These are phyloP conservation scores for Melanomma pulvis-pyrius DNA, from an alignment of 495 filamentous ascomycete genomes.

Conservation along the genomic window DNA sequence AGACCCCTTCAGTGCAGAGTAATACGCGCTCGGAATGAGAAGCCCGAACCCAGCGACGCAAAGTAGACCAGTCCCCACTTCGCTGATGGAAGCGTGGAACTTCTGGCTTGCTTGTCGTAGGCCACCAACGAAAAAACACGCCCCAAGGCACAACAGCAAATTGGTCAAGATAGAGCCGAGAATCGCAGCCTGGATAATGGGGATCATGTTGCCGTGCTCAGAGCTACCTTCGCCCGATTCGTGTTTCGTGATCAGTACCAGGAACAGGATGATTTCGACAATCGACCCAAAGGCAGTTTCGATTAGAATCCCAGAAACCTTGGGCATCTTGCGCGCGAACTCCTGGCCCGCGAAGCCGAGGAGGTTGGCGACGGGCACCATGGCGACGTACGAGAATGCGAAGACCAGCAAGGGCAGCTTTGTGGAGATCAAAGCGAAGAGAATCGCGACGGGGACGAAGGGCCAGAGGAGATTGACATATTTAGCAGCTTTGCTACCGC, in stretches of 20 bases:
- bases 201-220: constrained; percentile 45
- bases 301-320: constrained; percentile 73
- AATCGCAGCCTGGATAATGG: constrained; percentile 84
- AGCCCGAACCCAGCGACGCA: constrained; percentile 63
- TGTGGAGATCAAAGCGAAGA: constrained; percentile 61
- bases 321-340: constrained; percentile 77
- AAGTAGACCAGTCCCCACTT: constrained; percentile 80
- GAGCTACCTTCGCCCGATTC: constrained; percentile 36
- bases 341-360: constrained; percentile 85
- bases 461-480: constrained; percentile 73
- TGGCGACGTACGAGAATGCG: constrained; percentile 72
- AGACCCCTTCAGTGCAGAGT: constrained; percentile 42
- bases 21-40: constrained; percentile 44
- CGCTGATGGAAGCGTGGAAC: constrained; percentile 77
- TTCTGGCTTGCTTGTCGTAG: constrained; percentile 56
- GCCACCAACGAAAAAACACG: constrained; percentile 79
- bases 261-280: constrained; percentile 83
- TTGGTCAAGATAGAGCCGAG: constrained; percentile 81
- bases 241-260: constrained; percentile 63
- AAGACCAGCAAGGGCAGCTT: constrained; percentile 67
- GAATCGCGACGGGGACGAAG: constrained; percentile 68
- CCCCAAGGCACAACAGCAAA: constrained; percentile 68
- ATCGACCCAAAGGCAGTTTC: constrained; percentile 79
- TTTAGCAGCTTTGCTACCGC: constrained; percentile 59
- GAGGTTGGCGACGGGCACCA: constrained; percentile 86